phyloP scores from a whole-genome alignment of 441 rosid genomes.

The Eruca vesicaria region DNA sequence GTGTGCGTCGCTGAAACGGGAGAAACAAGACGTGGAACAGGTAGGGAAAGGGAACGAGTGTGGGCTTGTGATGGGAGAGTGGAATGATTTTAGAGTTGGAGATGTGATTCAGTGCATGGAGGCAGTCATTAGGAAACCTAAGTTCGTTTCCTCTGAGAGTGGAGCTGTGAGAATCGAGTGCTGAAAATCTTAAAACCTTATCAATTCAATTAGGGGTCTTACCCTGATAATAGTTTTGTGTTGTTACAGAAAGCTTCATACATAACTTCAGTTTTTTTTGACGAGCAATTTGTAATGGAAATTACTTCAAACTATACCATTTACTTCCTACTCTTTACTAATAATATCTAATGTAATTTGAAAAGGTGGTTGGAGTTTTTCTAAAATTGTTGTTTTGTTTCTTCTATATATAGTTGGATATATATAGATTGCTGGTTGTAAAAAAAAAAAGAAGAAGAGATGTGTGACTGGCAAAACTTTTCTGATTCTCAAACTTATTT shows the following conservation, averaged over 20 bases:
- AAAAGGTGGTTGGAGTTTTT: too few relatives aligned
- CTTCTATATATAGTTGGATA: too few relatives aligned
- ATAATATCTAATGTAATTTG: background rate
- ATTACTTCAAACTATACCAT: background rate
- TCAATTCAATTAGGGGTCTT: background rate
- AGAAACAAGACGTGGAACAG: constrained; percentile 85
- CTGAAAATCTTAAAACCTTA: constrained; percentile 28
- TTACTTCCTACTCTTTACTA: background rate
- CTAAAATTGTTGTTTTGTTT: too few relatives aligned
- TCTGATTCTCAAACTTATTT: too few relatives aligned
- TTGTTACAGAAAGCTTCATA: background rate
- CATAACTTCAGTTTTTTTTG: background rate
- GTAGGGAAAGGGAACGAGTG: constrained; percentile 86
- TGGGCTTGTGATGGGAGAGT: constrained; percentile 72
- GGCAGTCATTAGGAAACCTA: constrained; percentile 78
- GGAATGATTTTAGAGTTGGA: constrained; percentile 69
- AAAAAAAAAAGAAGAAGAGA: too few relatives aligned
- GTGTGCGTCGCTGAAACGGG: constrained; percentile 76
- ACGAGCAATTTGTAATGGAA: background rate
- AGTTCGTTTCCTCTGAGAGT: constrained; percentile 80
- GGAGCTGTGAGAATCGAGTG: constrained; percentile 90
- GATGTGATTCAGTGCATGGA: constrained; percentile 90
- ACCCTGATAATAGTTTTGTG: background rate
- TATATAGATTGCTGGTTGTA: too few relatives aligned
- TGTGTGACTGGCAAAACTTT: too few relatives aligned